Evolutionary conservation across 805 yeast species (phyloP).

Genomic region (Lachancea dasiensis): DNA sequence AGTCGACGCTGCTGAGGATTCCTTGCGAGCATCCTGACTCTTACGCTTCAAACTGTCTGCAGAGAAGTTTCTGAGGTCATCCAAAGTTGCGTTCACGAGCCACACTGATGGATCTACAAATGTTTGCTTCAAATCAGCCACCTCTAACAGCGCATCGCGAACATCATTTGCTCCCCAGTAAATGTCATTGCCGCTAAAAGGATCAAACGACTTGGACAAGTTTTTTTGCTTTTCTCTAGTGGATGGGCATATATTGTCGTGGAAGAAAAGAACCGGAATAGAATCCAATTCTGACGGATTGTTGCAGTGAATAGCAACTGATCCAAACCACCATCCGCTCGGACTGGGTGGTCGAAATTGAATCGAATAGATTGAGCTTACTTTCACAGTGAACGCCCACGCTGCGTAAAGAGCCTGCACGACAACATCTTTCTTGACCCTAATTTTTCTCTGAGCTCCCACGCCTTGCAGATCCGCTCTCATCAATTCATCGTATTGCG

Average conservation of each 20-base stretch:
- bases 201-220: slow-evolving; percentile 62
- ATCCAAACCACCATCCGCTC: slow-evolving; percentile 88
- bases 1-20: too few relatives aligned
- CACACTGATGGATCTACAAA: slow-evolving; percentile 65
- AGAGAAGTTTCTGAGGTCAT: slow-evolving; percentile 37
- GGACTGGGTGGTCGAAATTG: slow-evolving; percentile 76
- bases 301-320: slow-evolving; percentile 66
- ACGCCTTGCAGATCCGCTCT: slow-evolving; percentile 35
- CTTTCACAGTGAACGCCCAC: slow-evolving; percentile 61
- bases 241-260: slow-evolving; percentile 80
- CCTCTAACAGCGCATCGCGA: slow-evolving; percentile 44
- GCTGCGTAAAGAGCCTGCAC: slow-evolving; percentile 31
- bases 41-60: slow-evolving; percentile 7
- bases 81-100: slow-evolving; percentile 68
- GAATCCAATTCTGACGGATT: slow-evolving; percentile 44
- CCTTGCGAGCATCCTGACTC: neutral
- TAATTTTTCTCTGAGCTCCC: slow-evolving; percentile 31
- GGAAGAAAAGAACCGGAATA: slow-evolving; percentile 84
- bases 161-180: slow-evolving; percentile 94
- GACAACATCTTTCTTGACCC: slow-evolving; percentile 10
- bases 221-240: slow-evolving; percentile 56
- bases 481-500: slow-evolving; percentile 16
- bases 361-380: slow-evolving; percentile 61
- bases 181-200: slow-evolving; percentile 54
- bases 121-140: slow-evolving; percentile 61